Base-by-base conservation (phyloP, 2,329 filamentous ascomycete genomes). In the Fusarium globosum region DNA sequence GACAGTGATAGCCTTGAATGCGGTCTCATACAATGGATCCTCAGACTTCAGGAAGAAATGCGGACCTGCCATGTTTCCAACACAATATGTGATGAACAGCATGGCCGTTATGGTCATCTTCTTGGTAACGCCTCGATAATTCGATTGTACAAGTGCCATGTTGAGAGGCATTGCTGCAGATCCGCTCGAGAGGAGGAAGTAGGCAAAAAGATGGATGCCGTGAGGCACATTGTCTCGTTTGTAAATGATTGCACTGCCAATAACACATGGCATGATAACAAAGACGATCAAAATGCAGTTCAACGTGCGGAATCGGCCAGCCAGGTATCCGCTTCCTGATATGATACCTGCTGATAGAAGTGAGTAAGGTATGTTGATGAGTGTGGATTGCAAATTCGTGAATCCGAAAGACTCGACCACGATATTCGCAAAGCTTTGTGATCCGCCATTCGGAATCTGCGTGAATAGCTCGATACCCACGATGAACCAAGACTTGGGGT, bases 361-460 rank as follows among this genome's bases (percentile, higher is more conserved):
- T 1, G 88, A 89, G 70, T 89, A 88, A 4, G 89, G 89, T 61
- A 90, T 89, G 73, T 88, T 89, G 78, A 91, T 85, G 38, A 90
- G 84, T 23, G 87, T 85, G 3, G 87, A 86, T 76, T 90, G 83
- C 38, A 90, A 80, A 42, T 84, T 83, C 0, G 86, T 86, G 77
- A 89, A 90, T 14, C 87, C 86, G 57, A 90, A 89, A 9, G 86
- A 88, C 51, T 81, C 83, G 76, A 90, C 84, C 60, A 90, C 86
- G 41, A 90, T 83, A 74, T 89, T 90, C 45, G 86, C 86, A 55
- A 91, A 90, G 73, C 86, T 88, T 73, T 88, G 86, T 1, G 88
- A 89, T 30, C 90, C 89, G 38, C 89, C 89, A 69, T 91, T 92
- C 45, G 90, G 89, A 30, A 91, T 90, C 78, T 89, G 87, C 4